Percentiles rank a stretch among this genome's conserved stretches.
Conservation (phyloP, 1,139 yeast genomes). For the Geotrichum restrictum region DNA sequence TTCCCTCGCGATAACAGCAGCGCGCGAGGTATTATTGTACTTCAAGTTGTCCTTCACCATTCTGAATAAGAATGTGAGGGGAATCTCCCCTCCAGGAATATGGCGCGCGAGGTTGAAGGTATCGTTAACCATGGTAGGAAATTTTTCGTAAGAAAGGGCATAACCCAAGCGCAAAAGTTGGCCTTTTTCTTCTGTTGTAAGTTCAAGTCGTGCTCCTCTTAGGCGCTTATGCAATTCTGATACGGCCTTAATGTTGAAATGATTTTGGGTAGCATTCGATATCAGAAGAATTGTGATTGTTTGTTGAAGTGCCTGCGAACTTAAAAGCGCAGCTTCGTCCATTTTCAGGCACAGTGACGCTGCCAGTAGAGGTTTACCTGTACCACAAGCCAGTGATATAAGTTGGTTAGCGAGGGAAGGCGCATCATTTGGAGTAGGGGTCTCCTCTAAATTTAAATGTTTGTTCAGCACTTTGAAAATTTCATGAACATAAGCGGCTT, state of each 20-base stretch:
- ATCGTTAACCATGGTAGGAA: constrained; percentile 30
- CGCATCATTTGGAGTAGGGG: neutral
- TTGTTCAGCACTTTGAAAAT: constrained; percentile 7
- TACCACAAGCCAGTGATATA: constrained; percentile 2
- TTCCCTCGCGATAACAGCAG: constrained; percentile 23
- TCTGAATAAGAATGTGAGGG: constrained; percentile 22
- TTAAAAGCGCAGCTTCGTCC: constrained; percentile 15
- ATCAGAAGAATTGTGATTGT: constrained; percentile 23
- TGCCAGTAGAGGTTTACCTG: constrained; percentile 25
- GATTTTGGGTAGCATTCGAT: constrained; percentile 22
- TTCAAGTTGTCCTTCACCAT: constrained; percentile 23
- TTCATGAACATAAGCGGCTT: neutral
- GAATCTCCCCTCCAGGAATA: constrained; percentile 26
- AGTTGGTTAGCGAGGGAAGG: neutral
- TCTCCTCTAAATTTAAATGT: neutral
- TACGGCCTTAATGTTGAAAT: constrained; percentile 24
- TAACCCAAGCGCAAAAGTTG: constrained; percentile 23
- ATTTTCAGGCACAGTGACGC: constrained; percentile 25
- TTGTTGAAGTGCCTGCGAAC: constrained; percentile 12
- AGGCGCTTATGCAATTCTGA: constrained; percentile 11
- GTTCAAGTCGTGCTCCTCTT: constrained; percentile 3
- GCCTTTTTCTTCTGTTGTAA: constrained; percentile 19
- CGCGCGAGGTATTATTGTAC: constrained; percentile 23
- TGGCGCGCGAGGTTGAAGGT: constrained; percentile 20
- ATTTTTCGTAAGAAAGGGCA: constrained; percentile 19